phyloP scores from a whole-genome alignment of 116 monocot species.

The Zostera marina region DNA sequence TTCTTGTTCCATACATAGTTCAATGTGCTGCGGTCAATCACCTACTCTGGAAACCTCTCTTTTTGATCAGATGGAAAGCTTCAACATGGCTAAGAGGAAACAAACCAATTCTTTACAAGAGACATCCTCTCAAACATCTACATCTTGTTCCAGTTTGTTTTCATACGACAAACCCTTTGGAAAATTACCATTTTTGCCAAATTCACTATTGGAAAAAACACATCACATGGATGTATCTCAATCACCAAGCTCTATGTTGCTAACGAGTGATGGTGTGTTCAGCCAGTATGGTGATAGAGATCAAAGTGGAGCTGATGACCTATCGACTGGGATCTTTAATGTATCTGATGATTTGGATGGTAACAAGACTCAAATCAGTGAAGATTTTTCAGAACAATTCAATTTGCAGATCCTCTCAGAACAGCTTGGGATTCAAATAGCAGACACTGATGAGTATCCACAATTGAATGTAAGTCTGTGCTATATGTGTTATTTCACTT shows the following conservation, averaged over 20 bases:
- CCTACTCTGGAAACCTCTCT: too few relatives aligned
- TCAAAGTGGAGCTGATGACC: conserved; percentile 34
- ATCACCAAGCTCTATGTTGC: conserved; percentile 17
- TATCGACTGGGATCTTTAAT: conserved; percentile 32
- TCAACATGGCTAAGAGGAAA: background rate
- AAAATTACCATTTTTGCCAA: conserved; percentile 52
- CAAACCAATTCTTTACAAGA: conserved; percentile 18
- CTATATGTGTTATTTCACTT: conserved; percentile 2
- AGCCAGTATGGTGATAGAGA: conserved; percentile 12
- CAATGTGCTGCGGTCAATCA: too few relatives aligned
- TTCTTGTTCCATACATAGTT: too few relatives aligned
- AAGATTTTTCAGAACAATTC: conserved; percentile 36
- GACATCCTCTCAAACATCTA: conserved; percentile 45
- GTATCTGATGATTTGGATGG: conserved; percentile 9
- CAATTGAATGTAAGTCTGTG: conserved; percentile 65
- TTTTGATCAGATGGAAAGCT: conserved; percentile 2
- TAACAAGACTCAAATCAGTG: too few relatives aligned
- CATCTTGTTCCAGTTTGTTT: conserved; percentile 49
- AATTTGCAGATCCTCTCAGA: conserved; percentile 76
- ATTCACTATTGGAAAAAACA: conserved; percentile 32
- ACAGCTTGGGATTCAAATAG: conserved; percentile 78
- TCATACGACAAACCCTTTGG: conserved; percentile 21
- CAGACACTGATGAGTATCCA: conserved; percentile 60
- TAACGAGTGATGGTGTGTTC: conserved; percentile 16
- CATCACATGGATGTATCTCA: conserved; percentile 19